These are phyloP conservation scores for Suhomyces kilbournensis DNA, from an alignment of 805 yeast species.

Conservation along the genomic window DNA sequence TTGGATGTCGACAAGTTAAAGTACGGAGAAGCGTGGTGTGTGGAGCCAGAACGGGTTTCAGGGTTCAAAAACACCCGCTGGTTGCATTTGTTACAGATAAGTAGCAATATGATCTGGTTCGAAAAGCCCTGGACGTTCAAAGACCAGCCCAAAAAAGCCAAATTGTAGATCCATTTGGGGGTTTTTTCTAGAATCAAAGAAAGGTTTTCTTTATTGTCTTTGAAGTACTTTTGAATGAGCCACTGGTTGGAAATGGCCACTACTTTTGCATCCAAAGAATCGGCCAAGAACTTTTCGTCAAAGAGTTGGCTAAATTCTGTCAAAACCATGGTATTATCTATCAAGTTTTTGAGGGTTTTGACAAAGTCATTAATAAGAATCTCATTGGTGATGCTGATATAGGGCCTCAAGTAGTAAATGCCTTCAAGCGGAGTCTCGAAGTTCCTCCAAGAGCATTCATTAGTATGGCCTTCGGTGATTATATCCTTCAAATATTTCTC, in stretches of 20 bases:
- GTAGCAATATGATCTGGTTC: slow-evolving; percentile 23
- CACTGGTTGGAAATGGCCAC: slow-evolving; percentile 28
- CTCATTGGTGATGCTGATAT: slow-evolving; percentile 28
- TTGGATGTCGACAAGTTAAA: slow-evolving; percentile 20
- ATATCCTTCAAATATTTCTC: slow-evolving; percentile 26
- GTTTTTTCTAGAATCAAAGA: slow-evolving; percentile 18
- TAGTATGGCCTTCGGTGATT: slow-evolving; percentile 23
- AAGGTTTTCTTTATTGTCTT: slow-evolving; percentile 36
- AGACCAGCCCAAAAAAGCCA: slow-evolving; percentile 40
- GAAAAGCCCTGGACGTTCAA: slow-evolving; percentile 30
- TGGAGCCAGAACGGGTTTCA: not conserved
- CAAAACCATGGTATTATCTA: slow-evolving; percentile 21
- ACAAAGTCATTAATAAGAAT: slow-evolving; percentile 27
- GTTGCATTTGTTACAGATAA: slow-evolving; percentile 39
- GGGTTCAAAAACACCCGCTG: slow-evolving; percentile 29
- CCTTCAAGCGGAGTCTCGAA: slow-evolving; percentile 33
- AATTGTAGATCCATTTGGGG: slow-evolving; percentile 32
- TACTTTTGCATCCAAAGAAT: slow-evolving; percentile 11
- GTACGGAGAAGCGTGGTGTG: not conserved
- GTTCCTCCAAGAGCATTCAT: slow-evolving; percentile 36
- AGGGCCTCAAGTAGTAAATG: slow-evolving; percentile 34
- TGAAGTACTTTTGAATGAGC: slow-evolving; percentile 28
- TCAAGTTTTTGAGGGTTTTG: slow-evolving; percentile 22
- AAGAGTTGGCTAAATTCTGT: slow-evolving; percentile 11
- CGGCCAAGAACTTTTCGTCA: not conserved